Conservation (phyloP, 768 basidiomycete species). For the Podaxis carcinomalis region DNA sequence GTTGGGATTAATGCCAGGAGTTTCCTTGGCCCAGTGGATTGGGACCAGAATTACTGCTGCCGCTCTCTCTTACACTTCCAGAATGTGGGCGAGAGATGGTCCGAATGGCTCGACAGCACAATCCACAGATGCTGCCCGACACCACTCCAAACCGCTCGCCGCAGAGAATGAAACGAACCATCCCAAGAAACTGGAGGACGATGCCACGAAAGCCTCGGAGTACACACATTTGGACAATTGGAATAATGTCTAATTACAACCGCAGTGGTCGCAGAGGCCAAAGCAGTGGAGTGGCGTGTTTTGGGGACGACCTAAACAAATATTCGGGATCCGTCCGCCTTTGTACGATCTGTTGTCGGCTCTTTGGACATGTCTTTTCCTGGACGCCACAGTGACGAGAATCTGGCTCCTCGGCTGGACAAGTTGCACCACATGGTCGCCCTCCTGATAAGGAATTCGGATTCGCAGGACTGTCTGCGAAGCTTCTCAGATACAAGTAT, state of each 20-base stretch:
- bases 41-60: constrained; percentile 56
- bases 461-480: neutral
- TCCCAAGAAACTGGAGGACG: neutral
- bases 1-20: constrained; percentile 67
- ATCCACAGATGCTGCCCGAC: constrained; percentile 10
- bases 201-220: neutral
- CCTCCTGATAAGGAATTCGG: neutral
- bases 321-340: constrained; percentile 9
- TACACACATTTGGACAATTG: neutral
- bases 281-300: constrained; percentile 1
- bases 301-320: constrained; percentile 7
- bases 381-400: neutral
- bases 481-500: constrained; percentile 4
- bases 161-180: neutral
- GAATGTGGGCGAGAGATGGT: constrained; percentile 22
- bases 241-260: neutral
- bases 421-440: constrained; percentile 3
- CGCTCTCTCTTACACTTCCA: constrained; percentile 44
- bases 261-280: constrained; percentile 4
- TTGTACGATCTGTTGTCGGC: constrained; percentile 14
- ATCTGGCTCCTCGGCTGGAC: constrained; percentile 6
- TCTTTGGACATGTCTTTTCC: constrained; percentile 11
- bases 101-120: neutral
- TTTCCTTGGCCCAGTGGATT: constrained; percentile 66
- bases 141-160: neutral